Conservation (phyloP, 2,329 filamentous ascomycete species). For the Alternaria sp. region DNA sequence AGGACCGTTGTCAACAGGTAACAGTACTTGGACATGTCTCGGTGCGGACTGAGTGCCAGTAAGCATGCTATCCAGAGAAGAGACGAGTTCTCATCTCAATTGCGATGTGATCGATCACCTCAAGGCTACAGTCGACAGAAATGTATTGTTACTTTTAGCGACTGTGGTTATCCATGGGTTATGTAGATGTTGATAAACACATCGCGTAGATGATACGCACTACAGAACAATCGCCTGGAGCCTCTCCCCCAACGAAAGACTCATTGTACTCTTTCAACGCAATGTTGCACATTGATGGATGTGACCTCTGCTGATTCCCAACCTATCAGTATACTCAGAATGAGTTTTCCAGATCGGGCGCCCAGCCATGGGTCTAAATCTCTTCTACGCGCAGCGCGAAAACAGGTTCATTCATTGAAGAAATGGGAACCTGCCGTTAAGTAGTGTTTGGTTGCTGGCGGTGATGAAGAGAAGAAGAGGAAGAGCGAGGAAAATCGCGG, state of each 20-base stretch:
- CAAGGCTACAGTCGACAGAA: neutral
- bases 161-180: neutral
- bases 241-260: too few species aligned
- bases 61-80: neutral
- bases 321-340: slow-evolving; percentile 69
- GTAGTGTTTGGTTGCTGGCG: slow-evolving; percentile 69
- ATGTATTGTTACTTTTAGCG: neutral
- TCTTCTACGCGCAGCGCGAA: slow-evolving; percentile 74
- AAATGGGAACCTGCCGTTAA: slow-evolving; percentile 62
- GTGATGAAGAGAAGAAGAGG: slow-evolving; percentile 54
- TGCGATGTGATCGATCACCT: neutral
- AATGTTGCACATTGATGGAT: slow-evolving; percentile 36
- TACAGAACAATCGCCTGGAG: neutral
- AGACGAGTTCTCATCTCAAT: neutral
- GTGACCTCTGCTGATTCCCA: slow-evolving; percentile 80
- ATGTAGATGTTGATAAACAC: neutral
- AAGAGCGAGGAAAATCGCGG: slow-evolving; percentile 48
- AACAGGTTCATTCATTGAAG: slow-evolving; percentile 64
- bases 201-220: neutral
- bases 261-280: neutral
- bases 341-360: slow-evolving; percentile 72
- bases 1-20: neutral
- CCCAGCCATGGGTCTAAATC: slow-evolving; percentile 71
- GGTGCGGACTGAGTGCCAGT: too few species aligned
- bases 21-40: neutral